A percentile compares a stretch with the other conserved stretches of the same genome.
phyloP scores from a whole-genome alignment of 139 green algal genomes.

The Gonium pectorale region DNA sequence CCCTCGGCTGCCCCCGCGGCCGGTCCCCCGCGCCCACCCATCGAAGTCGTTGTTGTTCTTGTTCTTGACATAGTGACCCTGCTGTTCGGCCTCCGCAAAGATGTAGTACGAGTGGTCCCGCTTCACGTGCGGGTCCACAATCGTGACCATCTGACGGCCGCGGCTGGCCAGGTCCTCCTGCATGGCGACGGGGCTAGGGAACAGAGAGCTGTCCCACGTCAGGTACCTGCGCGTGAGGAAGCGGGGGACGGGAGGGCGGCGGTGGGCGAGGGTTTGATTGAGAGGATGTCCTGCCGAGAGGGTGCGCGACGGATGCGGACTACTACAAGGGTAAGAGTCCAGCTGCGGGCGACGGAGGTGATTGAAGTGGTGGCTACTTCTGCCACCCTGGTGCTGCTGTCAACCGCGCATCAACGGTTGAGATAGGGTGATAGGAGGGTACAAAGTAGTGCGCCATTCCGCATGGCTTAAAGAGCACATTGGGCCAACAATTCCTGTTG shows the following conservation, averaged over 20 bases:
- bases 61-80: slow-evolving; percentile 91
- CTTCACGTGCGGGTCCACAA: slow-evolving; percentile 99
- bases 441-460: too few relatives aligned
- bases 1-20: too few relatives aligned
- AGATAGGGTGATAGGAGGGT: too few relatives aligned
- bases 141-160: slow-evolving; percentile 95
- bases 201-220: slow-evolving; percentile 93
- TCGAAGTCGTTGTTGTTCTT: slow-evolving; percentile 90
- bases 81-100: slow-evolving; percentile 85
- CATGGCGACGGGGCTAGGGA: slow-evolving; percentile 77
- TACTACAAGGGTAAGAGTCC: too few relatives aligned
- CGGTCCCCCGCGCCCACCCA: slow-evolving; percentile 63
- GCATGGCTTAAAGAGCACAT: too few relatives aligned
- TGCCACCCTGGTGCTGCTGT: too few relatives aligned
- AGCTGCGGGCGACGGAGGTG: too few relatives aligned
- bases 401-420: too few relatives aligned
- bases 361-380: too few relatives aligned
- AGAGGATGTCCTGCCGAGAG: neutral
- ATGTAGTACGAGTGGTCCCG: slow-evolving; percentile 87
- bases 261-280: neutral
- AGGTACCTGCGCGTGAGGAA: slow-evolving; percentile 86
- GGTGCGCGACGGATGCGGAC: too few relatives aligned
- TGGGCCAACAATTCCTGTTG: too few relatives aligned
- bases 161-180: slow-evolving; percentile 52
- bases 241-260: neutral